phyloP scores from a whole-genome alignment of 768 basidiomycete species.

The Gautieria morchelliformis region DNA sequence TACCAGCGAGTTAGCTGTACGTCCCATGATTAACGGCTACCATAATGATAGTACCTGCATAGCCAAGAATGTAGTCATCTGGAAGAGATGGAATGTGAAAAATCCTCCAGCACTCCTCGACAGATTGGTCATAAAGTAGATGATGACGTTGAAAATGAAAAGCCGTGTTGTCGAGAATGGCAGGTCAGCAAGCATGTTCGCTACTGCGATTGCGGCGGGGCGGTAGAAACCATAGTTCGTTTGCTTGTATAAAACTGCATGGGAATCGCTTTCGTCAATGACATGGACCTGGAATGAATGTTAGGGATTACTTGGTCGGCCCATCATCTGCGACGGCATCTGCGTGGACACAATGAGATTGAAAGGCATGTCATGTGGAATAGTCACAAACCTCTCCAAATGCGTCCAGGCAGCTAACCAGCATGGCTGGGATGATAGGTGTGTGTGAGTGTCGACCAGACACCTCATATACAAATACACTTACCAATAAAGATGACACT shows the following conservation, averaged over 20 bases:
- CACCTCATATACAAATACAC: background rate
- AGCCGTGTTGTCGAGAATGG: slow-evolving; percentile 15
- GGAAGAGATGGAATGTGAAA: slow-evolving; percentile 31
- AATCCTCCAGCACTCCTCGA: slow-evolving; percentile 28
- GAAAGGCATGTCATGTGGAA: background rate
- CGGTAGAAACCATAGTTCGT: slow-evolving; percentile 23
- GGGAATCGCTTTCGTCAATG: background rate
- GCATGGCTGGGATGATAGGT: slow-evolving; percentile 34
- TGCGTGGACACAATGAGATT: slow-evolving; percentile 15
- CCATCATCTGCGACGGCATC: slow-evolving; percentile 71
- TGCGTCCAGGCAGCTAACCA: slow-evolving; percentile 62
- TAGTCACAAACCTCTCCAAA: slow-evolving; percentile 49
- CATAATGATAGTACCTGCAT: slow-evolving; percentile 37
- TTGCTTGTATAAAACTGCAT: slow-evolving; percentile 6
- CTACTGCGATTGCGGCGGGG: slow-evolving; percentile 29
- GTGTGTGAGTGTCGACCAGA: slow-evolving; percentile 17
- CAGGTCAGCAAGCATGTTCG: slow-evolving; percentile 29
- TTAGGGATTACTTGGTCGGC: slow-evolving; percentile 48
- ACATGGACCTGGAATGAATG: background rate
- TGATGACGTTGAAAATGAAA: slow-evolving; percentile 22
- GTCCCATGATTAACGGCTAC: background rate
- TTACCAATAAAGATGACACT: slow-evolving; percentile 57
- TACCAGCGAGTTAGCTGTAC: background rate
- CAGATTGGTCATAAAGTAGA: slow-evolving; percentile 37
- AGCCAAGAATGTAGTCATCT: slow-evolving; percentile 30